Evolutionary conservation across 768 basidiomycete species (phyloP).

Genomic region (Mycena galericulata): DNA sequence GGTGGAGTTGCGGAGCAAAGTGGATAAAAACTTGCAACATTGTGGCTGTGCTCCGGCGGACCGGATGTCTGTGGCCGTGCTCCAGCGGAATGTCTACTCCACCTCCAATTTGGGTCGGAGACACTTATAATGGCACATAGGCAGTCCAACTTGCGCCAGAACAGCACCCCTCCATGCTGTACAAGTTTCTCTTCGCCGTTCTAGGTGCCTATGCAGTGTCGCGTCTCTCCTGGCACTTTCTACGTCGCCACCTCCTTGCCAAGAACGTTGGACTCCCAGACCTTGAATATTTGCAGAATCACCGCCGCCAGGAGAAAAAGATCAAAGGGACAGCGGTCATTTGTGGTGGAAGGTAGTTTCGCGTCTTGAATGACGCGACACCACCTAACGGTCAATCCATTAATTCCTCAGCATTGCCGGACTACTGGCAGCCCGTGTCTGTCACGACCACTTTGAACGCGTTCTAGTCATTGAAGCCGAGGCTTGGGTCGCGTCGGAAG

Average conservation of each 20-base stretch:
- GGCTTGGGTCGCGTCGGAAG: no score
- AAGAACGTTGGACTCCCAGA: slow-evolving; percentile 8
- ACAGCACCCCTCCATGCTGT: no score
- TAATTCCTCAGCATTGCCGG: slow-evolving; percentile 43
- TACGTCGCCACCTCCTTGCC: slow-evolving; percentile 19
- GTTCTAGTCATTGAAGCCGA: slow-evolving; percentile 49
- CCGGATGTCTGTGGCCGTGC: no score
- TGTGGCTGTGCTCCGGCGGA: no score
- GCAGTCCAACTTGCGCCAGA: no score
- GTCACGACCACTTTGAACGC: no score
- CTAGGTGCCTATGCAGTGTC: background rate
- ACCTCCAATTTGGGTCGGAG: no score
- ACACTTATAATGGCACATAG: no score
- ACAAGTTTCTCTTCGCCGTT: background rate
- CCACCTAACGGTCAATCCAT: background rate
- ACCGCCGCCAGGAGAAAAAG: slow-evolving; percentile 5
- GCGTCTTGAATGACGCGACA: background rate
- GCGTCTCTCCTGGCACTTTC: slow-evolving; percentile 11
- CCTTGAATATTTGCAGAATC: background rate
- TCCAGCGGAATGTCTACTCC: no score
- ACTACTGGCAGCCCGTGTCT: slow-evolving; percentile 44
- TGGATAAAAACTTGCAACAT: no score
- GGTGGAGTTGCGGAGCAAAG: no score
- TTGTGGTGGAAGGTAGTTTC: slow-evolving; percentile 29
- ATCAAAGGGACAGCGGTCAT: no score